Evolutionary conservation across 805 yeast species (phyloP), one percentile per base, ranked within the genome.

Genomic region (Kodamaea kaohsiungensis): DNA sequence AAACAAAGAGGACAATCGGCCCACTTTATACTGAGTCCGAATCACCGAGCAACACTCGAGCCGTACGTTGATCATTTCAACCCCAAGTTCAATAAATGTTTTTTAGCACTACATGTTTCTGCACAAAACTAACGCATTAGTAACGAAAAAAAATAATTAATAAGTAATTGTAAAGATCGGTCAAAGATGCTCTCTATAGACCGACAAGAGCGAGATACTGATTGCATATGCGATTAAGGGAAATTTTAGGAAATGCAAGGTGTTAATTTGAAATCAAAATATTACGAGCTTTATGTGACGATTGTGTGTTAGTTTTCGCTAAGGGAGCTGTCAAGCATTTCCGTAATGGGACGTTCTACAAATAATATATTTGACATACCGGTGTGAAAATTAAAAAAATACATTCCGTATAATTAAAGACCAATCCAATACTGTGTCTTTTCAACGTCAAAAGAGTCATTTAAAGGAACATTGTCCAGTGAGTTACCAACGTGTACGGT

Each of bases 401-500:
- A 30, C 35, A 30, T 30, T 30, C 35, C 35, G 35, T 9, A 30
- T 10, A 30, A 9, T 30, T 30, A 30, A 30, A 30, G 35, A 2
- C 53, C 53, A 19, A 51, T n/a, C 53, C 53, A 51, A 37, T 45
- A 27, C 39, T 51, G 49, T 13, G 18, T 38, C 38, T 37, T 38
- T 17, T 38, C 53, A 15, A 51, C 53, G n/a, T n/a, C 27, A 19
- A 51, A 51, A 5, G 35, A 30, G 35, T 8, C 10, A 8, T 3
- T 30, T 8, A 30, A 30, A 5, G 35, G 35, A 30, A 10, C 8
- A 12, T 30, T 30, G 13, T 8, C 10, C 35, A 30, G 35, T 12
- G 35, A 30, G 17, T 22, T 39, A 37, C 53, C 53, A 30, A 30
- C 35, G 8, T 8, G 35, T 7, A 80, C 79, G 15, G 71, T 67